These are phyloP conservation scores for Pseudocercospora musae DNA, from an alignment of 2,329 filamentous ascomycete genomes.

Conservation along the genomic window DNA sequence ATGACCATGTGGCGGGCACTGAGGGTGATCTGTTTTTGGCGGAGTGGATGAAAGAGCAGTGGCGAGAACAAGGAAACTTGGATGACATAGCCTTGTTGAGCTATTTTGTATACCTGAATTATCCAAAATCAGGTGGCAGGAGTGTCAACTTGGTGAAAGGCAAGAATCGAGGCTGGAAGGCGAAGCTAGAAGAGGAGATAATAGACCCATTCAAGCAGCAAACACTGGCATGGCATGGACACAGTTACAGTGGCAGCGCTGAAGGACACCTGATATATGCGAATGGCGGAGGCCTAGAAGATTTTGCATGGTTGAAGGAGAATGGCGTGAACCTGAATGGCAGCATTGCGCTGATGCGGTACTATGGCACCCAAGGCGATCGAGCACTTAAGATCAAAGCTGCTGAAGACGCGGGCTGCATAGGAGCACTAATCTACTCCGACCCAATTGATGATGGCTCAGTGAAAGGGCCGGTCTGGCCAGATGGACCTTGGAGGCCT, in stretches of 20 bases:
- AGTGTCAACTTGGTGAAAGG: conserved; percentile 76
- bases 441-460: conserved; percentile 78
- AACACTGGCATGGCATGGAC: conserved; percentile 79
- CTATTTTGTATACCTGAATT: conserved; percentile 79
- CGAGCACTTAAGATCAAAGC: conserved; percentile 81
- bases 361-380: conserved; percentile 71
- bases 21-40: conserved; percentile 86
- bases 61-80: conserved; percentile 61
- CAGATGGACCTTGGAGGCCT: conserved; percentile 76
- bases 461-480: conserved; percentile 64
- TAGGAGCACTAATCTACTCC: conserved; percentile 86
- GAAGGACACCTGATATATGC: conserved; percentile 85
- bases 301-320: conserved; percentile 71
- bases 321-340: conserved; percentile 71
- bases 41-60: conserved; percentile 77
- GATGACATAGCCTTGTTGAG: conserved; percentile 74
- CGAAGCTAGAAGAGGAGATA: conserved; percentile 78
- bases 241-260: conserved; percentile 82
- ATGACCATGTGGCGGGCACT: conserved; percentile 89
- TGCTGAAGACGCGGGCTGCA: conserved; percentile 80
- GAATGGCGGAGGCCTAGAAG: conserved; percentile 82
- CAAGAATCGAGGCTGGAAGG: conserved; percentile 66
- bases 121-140: conserved; percentile 72
- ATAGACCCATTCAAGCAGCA: conserved; percentile 62
- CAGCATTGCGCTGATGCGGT: conserved; percentile 78